Evolutionary conservation across 2,329 filamentous ascomycete species (phyloP).

Genomic region (Penicillium sp.): DNA sequence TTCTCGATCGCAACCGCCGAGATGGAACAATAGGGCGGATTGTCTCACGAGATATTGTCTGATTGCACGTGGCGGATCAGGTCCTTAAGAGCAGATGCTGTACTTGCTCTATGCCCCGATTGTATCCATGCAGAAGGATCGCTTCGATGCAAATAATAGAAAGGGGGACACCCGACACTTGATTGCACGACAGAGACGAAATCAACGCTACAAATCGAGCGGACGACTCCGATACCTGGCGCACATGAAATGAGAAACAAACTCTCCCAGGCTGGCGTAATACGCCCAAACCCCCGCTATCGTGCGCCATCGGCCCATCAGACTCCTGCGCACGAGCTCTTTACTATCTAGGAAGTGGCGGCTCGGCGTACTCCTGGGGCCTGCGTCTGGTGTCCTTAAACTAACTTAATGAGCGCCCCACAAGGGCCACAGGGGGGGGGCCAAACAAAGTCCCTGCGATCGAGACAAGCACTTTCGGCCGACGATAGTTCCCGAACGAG

Average conservation of each 20-base stretch:
- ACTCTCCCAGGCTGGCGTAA: not conserved
- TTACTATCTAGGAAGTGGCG: slow-evolving; percentile 14
- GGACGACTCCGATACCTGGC: not conserved
- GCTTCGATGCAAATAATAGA: not conserved
- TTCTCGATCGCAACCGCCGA: not conserved
- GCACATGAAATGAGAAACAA: not conserved
- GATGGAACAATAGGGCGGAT: not conserved
- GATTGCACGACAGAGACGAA: not conserved
- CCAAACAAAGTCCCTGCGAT: not conserved
- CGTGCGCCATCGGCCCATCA: slow-evolving; percentile 7
- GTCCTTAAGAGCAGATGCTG: not conserved
- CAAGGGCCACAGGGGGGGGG: not conserved
- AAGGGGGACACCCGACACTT: not conserved
- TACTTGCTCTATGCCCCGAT: not conserved
- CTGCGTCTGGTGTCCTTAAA: not conserved
- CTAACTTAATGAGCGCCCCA: not conserved
- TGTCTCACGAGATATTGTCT: not conserved
- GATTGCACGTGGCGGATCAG: not conserved
- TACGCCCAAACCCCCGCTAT: not conserved
- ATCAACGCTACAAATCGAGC: not conserved
- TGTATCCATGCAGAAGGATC: not conserved
- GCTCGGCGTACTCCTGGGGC: not conserved
- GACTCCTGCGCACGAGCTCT: slow-evolving; percentile 14
- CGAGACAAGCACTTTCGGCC: not conserved
- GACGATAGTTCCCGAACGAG: not conserved